Conservation (phyloP, 2,329 filamentous ascomycete genomes). For the Penicillium sp. region DNA sequence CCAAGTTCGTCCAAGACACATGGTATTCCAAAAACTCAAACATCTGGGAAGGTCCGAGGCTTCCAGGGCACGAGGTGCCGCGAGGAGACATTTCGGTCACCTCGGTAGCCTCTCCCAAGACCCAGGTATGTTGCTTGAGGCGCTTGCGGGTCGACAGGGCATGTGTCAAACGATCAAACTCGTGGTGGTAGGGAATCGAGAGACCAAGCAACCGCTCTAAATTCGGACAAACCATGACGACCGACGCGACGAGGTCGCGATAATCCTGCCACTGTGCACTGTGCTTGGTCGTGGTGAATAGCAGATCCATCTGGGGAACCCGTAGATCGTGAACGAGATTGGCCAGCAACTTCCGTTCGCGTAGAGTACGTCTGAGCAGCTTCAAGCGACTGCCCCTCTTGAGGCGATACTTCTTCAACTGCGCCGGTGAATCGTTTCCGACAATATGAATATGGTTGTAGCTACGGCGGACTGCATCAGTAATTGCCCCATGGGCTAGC, state of each 20-base stretch:
- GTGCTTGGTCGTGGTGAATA: conserved; percentile 41
- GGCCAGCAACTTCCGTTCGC: conserved; percentile 51
- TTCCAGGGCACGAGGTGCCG: conserved; percentile 37
- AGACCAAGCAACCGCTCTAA: conserved; percentile 56
- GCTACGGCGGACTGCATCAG: conserved; percentile 28
- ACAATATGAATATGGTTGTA: conserved; percentile 52
- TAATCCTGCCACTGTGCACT: conserved; percentile 48
- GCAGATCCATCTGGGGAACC: conserved; percentile 49
- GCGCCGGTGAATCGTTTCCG: conserved; percentile 46
- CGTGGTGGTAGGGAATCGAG: conserved; percentile 51
- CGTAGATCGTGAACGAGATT: conserved; percentile 54
- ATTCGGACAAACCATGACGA: conserved; percentile 59
- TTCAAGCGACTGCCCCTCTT: conserved; percentile 53
- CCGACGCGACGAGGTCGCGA: conserved; percentile 52
- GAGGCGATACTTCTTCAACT: conserved; percentile 49
- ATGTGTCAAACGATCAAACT: conserved; percentile 55
- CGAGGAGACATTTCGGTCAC: conserved; percentile 40
- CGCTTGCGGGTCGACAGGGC: conserved; percentile 55
- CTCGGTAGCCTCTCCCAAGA: conserved; percentile 49
- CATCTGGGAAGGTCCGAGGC: conserved; percentile 50
- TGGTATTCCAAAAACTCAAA: conserved; percentile 55
- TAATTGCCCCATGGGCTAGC: background rate
- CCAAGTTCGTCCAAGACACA: conserved; percentile 50
- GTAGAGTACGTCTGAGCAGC: conserved; percentile 54
- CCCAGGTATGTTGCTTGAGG: conserved; percentile 56